These are phyloP conservation scores for Fusarium haematococcum DNA, from an alignment of 2,329 filamentous ascomycete species.

Conservation along the genomic window DNA sequence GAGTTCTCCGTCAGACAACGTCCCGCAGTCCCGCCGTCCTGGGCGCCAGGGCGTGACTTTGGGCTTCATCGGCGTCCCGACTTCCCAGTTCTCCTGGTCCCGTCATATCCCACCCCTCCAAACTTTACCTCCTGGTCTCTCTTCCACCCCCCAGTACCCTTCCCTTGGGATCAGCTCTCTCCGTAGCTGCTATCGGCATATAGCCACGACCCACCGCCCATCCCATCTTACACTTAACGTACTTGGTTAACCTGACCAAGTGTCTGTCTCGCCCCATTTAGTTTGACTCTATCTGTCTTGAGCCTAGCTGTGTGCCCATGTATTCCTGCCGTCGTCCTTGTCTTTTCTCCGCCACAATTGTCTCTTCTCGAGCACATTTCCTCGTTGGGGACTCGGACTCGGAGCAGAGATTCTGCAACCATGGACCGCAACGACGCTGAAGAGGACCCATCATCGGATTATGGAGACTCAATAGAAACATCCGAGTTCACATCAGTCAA, in stretches of 20 bases:
- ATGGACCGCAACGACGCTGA: slow-evolving; percentile 44
- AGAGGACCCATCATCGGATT: slow-evolving; percentile 54
- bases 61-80: slow-evolving; percentile 7
- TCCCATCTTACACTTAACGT: slow-evolving; percentile 6
- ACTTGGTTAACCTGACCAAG: neutral
- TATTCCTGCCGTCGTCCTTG: slow-evolving; percentile 21
- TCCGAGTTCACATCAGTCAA: slow-evolving; percentile 57
- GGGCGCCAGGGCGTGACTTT: slow-evolving; percentile 13
- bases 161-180: slow-evolving; percentile 32
- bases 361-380: slow-evolving; percentile 20
- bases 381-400: slow-evolving; percentile 8
- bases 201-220: slow-evolving; percentile 29
- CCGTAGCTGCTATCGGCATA: slow-evolving; percentile 36
- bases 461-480: slow-evolving; percentile 50
- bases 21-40: slow-evolving; percentile 22
- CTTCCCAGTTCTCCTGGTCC: slow-evolving; percentile 2
- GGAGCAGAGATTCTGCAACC: slow-evolving; percentile 14
- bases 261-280: slow-evolving; percentile 9
- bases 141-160: slow-evolving; percentile 29
- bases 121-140: slow-evolving; percentile 14
- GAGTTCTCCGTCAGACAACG: slow-evolving; percentile 17
- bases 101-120: slow-evolving; percentile 20
- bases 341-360: slow-evolving; percentile 12
- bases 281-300: slow-evolving; percentile 10
- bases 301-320: slow-evolving; percentile 30